Evolutionary conservation across 2,329 filamentous ascomycete genomes (phyloP).

Genomic region (Exophiala xenobiotica): DNA sequence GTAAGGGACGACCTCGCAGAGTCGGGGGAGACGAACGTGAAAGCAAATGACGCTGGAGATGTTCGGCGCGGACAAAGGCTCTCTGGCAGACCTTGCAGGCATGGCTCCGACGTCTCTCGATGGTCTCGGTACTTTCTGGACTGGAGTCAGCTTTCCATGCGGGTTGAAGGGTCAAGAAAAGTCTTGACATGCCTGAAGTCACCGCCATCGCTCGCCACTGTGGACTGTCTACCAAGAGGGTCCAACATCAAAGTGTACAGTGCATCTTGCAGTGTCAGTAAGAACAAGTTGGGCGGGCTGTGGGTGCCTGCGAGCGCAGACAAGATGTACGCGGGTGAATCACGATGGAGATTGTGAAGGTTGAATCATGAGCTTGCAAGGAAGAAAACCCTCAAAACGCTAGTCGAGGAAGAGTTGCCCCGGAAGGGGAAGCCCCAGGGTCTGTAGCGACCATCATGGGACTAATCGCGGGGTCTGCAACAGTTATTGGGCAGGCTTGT

Average conservation of each 20-base stretch:
- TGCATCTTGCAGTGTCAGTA: not conserved
- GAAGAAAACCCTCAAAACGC: not conserved
- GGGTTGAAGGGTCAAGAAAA: not conserved
- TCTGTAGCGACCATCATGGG: not conserved
- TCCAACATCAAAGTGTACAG: not conserved
- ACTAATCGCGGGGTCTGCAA: not conserved
- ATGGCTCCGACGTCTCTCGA: not conserved
- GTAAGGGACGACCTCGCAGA: not conserved
- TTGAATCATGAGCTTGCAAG: not conserved
- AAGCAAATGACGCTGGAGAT: constrained; percentile 1
- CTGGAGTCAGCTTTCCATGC: not conserved
- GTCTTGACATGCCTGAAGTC: not conserved
- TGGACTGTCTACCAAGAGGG: not conserved
- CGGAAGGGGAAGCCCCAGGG: not conserved
- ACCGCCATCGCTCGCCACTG: no score
- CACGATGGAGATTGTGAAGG: not conserved
- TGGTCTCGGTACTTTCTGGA: not conserved
- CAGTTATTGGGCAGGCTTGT: not conserved
- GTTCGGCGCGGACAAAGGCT: not conserved
- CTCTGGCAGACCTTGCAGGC: not conserved
- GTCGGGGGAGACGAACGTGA: not conserved
- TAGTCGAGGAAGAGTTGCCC: not conserved
- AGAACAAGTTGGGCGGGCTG: not conserved
- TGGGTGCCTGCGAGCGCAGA: not conserved
- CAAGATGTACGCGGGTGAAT: not conserved